These are phyloP conservation scores for Calonectria honghensis DNA, from an alignment of 2,329 filamentous ascomycete species.

Conservation along the genomic window DNA sequence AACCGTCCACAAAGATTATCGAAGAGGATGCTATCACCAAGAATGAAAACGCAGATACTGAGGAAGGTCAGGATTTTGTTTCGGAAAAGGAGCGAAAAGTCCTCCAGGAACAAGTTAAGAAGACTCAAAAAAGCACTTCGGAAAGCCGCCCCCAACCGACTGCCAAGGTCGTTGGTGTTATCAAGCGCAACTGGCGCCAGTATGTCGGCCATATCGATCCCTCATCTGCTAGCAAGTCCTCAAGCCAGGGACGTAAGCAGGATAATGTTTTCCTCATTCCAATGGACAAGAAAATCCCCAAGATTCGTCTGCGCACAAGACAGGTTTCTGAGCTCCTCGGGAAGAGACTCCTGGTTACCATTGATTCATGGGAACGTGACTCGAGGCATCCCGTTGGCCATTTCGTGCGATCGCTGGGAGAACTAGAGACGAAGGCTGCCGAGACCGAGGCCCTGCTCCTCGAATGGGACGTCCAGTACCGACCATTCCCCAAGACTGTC, in stretches of 20 bases:
- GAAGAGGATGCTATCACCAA: conserved; percentile 94
- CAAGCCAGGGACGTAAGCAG: conserved; percentile 86
- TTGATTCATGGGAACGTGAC: conserved; percentile 96
- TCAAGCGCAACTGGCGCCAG: conserved; percentile 98
- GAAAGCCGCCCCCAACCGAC: conserved; percentile 92
- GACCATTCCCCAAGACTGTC: conserved; percentile 96
- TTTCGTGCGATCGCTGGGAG: conserved; percentile 93
- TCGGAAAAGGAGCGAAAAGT: conserved; percentile 90
- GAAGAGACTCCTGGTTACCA: conserved; percentile 92
- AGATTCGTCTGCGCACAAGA: conserved; percentile 93
- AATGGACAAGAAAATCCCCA: conserved; percentile 98
- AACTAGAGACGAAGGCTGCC: conserved; percentile 96
- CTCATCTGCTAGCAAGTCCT: conserved; percentile 84
- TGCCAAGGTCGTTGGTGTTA: conserved; percentile 91
- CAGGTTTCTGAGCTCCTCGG: conserved; percentile 92
- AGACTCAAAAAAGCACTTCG: conserved; percentile 83
- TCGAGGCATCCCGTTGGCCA: conserved; percentile 95
- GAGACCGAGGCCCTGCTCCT: conserved; percentile 96
- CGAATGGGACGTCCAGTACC: conserved; percentile 98
- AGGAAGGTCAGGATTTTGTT: conserved; percentile 85
- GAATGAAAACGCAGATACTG: conserved; percentile 93
- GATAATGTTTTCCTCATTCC: conserved; percentile 96
- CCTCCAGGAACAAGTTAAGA: conserved; percentile 92
- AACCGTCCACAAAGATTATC: conserved; percentile 94
- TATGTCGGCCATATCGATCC: conserved; percentile 97